Evolutionary conservation across 208 protist species (phyloP), one percentile per base, ranked within the genome.

Genomic region (Strigomonas culicis): DNA sequence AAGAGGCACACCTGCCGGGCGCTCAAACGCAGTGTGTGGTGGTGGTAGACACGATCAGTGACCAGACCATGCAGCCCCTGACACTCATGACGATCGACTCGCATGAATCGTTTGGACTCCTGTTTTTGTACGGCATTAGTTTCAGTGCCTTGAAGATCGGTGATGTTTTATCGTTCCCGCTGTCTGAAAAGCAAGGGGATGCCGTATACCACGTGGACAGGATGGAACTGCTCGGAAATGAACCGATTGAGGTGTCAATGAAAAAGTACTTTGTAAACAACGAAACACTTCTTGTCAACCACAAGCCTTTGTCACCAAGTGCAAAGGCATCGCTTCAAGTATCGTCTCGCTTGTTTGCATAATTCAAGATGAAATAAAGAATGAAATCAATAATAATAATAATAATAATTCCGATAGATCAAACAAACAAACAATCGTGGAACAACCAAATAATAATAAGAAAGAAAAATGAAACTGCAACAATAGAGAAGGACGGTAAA

Each of bases 311-410:
- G 46, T 76, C 83, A 7, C 25, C 60, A 10, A 72, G 59, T 21
- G 73, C 75, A 44, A 66, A 67, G 30, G 75, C 80, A 30, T 64
- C 78, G 17, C 74, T 90, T 25, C 83, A 81, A 41, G 77, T 94
- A 61, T 84, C 80, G 1, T 92, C 88, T 44, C 74, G 84, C 27
- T 65, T 94, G 21, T 94, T 94, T 70, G 71, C 84, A 11, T 94
- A 75, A 79, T 31, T 44, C 10, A 21, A 50, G 41, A 25, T n/a
- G n/a, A n/a, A 17, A 46, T 10, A 46, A 46, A 46, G 41, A 46
- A 17, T 46, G 17, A 46, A n/a, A 46, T 17, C 41, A 46, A 46
- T 17, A 6, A 56, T 56, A 46, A 17, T 46, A 46, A 46, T 46
- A 46, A 46, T 46, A 46, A 46, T 46, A 46, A 46, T 46, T 46